Evolutionary conservation across 176 grass and related monocot species (phyloP), one percentile per base, ranked within the genome.

Genomic region (Musa acuminata): DNA sequence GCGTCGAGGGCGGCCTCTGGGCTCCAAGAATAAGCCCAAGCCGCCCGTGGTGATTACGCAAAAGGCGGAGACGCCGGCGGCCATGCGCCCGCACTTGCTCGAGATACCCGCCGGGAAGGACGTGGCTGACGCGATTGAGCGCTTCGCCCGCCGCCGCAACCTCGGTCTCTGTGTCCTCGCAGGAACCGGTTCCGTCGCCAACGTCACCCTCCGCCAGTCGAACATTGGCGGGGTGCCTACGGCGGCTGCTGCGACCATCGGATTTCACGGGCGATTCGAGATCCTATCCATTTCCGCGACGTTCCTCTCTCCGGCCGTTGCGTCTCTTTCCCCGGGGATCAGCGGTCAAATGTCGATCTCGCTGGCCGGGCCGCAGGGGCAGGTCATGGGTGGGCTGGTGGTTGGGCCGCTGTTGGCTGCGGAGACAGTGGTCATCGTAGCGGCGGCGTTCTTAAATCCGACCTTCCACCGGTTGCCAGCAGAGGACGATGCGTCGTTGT

Each of bases 1-100:
- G 73, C 80, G 87, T 43, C 48, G 89, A 24, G 93, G 93, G 24
- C 81, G 89, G 1, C 93, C 93, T 11, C 89, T 81, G 20, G 93
- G 93, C 53, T 96, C 93, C 51, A 96, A 96, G 87, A 96, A 96
- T 85, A 84, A 82, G 85, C 89, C 89, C 1, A 96, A 92, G 85
- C 87, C 93, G 14, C 89, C 93, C 3, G 81, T 96, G 63, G 93
- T 96, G 69, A 84, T 92, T 85, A 90, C 93, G 55, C 83, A 87
- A 13, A 89, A 90, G 72, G 80, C 83, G 1, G 93, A 92, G 25
- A 83, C 93, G 0, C 72, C 81, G 16, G 64, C 87, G 19, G 89
- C 93, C 21, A 90, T 96, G 89, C 89, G 93, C 2, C 89, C 89
- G 1, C 93, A 96, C 87, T 83, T 96, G 51, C 78, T 96, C 67